Percentiles rank a stretch among this genome's conserved stretches.
Conservation (phyloP, 108 stramenopile genomes). For the Fistulifera solaris region DNA sequence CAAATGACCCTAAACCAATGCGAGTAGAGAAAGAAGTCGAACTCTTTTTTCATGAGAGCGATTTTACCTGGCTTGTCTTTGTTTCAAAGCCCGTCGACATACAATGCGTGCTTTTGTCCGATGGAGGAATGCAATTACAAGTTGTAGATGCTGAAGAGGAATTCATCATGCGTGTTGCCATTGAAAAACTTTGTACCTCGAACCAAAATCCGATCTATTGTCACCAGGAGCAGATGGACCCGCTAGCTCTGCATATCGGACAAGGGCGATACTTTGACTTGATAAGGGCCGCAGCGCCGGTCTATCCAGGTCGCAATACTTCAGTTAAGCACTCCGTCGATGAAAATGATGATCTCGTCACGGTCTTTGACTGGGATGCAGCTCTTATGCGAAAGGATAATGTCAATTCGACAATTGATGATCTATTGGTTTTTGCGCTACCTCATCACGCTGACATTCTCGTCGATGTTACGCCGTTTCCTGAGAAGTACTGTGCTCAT, state of each 20-base stretch:
- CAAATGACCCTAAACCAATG: slow-evolving; percentile 7
- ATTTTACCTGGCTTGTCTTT: slow-evolving; percentile 83
- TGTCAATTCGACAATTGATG: slow-evolving; percentile 11
- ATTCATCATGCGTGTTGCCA: slow-evolving; percentile 17
- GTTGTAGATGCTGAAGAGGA: slow-evolving; percentile 8
- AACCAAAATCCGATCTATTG: slow-evolving; percentile 23
- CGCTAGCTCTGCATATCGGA: neutral
- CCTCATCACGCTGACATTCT: slow-evolving; percentile 62
- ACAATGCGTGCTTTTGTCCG: slow-evolving; percentile 25
- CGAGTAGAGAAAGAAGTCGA: slow-evolving; percentile 46
- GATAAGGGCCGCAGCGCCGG: slow-evolving; percentile 35
- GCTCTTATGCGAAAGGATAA: slow-evolving; percentile 13
- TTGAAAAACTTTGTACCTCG: slow-evolving; percentile 4
- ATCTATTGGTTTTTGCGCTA: slow-evolving; percentile 54
- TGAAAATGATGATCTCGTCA: neutral
- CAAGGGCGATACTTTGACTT: slow-evolving; percentile 24
- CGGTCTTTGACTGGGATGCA: slow-evolving; percentile 31
- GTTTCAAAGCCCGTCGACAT: slow-evolving; percentile 60
- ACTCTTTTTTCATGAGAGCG: slow-evolving; percentile 50
- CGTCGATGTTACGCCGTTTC: neutral
- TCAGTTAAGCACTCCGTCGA: slow-evolving; percentile 11
- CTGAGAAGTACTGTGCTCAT: slow-evolving; percentile 14
- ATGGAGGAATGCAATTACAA: slow-evolving; percentile 7
- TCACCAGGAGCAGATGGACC: neutral
- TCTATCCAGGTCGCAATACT: slow-evolving; percentile 56